Evolutionary conservation across 768 basidiomycete species (phyloP).

Genomic region (Mycena sanguinolenta): DNA sequence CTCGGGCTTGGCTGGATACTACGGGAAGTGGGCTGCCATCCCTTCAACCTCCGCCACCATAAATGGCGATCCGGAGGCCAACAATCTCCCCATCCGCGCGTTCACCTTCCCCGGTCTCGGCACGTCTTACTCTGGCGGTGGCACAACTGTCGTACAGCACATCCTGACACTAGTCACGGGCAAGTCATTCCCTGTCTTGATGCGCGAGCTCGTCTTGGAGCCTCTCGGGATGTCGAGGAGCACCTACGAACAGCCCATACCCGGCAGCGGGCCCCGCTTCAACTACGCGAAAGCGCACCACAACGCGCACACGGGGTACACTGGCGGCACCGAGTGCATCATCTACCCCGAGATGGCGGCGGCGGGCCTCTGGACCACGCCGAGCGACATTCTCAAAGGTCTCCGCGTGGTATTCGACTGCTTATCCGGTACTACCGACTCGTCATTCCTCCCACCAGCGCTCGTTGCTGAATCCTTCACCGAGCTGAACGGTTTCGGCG

Average conservation of each 20-base stretch:
- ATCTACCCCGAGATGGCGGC: constrained; percentile 29
- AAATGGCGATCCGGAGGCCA: constrained; percentile 12
- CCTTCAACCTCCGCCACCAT: constrained; percentile 12
- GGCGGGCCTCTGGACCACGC: constrained; percentile 26
- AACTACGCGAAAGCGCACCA: constrained; percentile 23
- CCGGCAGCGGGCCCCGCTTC: background rate
- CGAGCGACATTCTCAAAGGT: constrained; percentile 18
- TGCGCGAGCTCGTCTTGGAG: constrained; percentile 27
- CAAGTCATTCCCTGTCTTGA: constrained; percentile 24
- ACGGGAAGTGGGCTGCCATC: background rate
- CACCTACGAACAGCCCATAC: constrained; percentile 20
- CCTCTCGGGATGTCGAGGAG: constrained; percentile 23
- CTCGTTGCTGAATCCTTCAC: constrained; percentile 28
- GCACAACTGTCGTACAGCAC: constrained; percentile 23
- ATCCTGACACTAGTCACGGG: constrained; percentile 29
- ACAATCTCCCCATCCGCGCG: constrained; percentile 28
- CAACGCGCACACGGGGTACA: constrained; percentile 14
- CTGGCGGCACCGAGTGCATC: constrained; percentile 15
- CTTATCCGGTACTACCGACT: constrained; percentile 1
- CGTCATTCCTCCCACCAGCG: constrained; percentile 12
- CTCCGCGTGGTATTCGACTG: constrained; percentile 27
- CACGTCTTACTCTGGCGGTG: constrained; percentile 26
- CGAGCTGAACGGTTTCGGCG: constrained; percentile 20
- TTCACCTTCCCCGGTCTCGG: constrained; percentile 29
- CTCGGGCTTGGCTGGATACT: constrained; percentile 17